Evolutionary conservation across 108 stramenopile genomes (phyloP).

Genomic region (Ochromonas danica): DNA sequence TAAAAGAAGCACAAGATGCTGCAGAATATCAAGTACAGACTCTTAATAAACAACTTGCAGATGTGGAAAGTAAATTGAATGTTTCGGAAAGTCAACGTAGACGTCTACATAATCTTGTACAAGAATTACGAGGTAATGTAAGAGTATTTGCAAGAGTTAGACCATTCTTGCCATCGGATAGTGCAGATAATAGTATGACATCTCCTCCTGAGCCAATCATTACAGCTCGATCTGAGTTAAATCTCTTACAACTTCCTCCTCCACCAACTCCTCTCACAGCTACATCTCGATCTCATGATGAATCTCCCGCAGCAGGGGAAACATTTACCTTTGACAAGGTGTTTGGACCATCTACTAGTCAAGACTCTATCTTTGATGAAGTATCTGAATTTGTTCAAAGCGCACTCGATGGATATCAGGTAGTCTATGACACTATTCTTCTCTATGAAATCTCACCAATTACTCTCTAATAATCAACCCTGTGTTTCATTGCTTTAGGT

Average conservation of each 20-base stretch:
- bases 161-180: conserved; percentile 80
- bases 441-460: too few species aligned
- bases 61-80: conserved; percentile 63
- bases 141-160: conserved; percentile 88
- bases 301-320: neutral
- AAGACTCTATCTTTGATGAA: conserved; percentile 85
- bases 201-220: neutral
- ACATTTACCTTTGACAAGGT: conserved; percentile 86
- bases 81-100: conserved; percentile 73
- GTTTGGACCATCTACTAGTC: conserved; percentile 79
- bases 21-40: neutral
- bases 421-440: conserved; percentile 93
- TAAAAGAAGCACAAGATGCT: neutral
- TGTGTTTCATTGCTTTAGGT: too few species aligned
- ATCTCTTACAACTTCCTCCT: neutral
- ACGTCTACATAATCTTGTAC: conserved; percentile 85
- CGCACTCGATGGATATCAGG: conserved; percentile 92
- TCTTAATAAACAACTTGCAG: conserved; percentile 23
- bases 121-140: conserved; percentile 90
- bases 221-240: neutral
- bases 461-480: too few species aligned
- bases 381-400: conserved; percentile 94
- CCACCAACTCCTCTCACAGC: too few species aligned
- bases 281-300: neutral
- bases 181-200: conserved; percentile 37